Evolutionary conservation across 768 basidiomycete species (phyloP), one percentile per base, ranked within the genome.

Genomic region (Albatrellus ellisii): DNA sequence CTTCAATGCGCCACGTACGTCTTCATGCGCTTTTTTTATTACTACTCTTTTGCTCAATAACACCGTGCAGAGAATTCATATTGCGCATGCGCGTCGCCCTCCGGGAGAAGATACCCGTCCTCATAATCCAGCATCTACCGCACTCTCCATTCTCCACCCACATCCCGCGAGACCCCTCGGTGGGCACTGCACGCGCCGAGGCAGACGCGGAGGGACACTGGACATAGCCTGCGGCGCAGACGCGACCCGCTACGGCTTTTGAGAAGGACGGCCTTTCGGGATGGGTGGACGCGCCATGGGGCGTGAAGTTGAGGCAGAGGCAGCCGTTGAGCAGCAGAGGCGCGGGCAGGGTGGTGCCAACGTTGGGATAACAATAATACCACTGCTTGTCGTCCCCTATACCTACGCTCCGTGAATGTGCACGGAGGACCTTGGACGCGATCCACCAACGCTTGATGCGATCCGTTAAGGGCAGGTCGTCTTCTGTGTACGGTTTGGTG

Each of bases 231-330:
- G 73, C 66, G 0, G 70, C 77, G 0, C 65, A 80, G 46, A 58
- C 65, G 36, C 65, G 79, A 8, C 56, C 84, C 9, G 53, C 61
- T 33, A 64, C 55, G 5, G 77, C 77, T 0, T 85, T 71, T 46
- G 71, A 78, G 8, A 57, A 67, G 17, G 77, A 72, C 4, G 79
- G 82, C 0, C 59, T 81, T 24, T 50, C 63, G 0, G 60, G 66
- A 1, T 81, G 79, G 76, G 61, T 65, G 8, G 63, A 73, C 41
- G n/a, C n/a, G 64, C 61, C n/a, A 74, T 66, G 1, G 48, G 64
- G 41, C 60, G 60, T 21, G 81, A 82, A 54, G 45, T 77, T 36
- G 78, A 82, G 52, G 65, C 64, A 0, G 81, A 84, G 51, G 63
- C 60, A 0, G 58, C 67, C 31, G 45, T 67, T 10, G 79, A 80